These are phyloP conservation scores for Pichia cabralensis DNA, from an alignment of 805 yeast genomes.

Conservation along the genomic window DNA sequence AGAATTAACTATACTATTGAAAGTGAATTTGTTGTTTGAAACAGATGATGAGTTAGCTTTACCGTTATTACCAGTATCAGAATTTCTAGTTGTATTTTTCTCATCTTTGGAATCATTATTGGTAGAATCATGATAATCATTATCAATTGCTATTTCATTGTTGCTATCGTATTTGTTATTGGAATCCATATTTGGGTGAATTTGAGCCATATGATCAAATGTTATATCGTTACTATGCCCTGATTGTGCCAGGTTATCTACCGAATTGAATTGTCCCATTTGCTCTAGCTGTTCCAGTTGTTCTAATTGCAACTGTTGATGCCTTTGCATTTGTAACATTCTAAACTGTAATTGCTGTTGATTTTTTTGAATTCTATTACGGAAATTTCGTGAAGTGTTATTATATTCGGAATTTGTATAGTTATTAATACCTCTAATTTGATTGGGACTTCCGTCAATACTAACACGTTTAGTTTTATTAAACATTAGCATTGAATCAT, in stretches of 20 bases:
- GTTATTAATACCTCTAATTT: too few species aligned
- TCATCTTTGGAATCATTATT: neutral
- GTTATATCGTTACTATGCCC: too few species aligned
- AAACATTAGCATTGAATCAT: too few species aligned
- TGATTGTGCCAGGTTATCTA: neutral
- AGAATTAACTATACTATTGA: neutral
- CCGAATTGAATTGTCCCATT: neutral
- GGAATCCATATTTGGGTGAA: neutral
- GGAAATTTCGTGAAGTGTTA: too few species aligned
- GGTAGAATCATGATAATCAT: neutral
- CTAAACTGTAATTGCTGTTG: neutral
- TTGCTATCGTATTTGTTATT: neutral
- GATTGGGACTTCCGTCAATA: too few species aligned
- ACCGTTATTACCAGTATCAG: neutral
- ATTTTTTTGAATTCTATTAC: neutral
- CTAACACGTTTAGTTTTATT: too few species aligned
- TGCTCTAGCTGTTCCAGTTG: slow-evolving; percentile 1
- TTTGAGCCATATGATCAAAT: neutral
- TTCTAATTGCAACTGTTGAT: slow-evolving; percentile 10
- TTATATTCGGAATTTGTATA: neutral
- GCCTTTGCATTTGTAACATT: neutral
- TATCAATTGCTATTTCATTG: neutral
- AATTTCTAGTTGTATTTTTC: too few species aligned
- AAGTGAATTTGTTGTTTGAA: neutral
- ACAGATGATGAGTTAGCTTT: neutral